Evolutionary conservation across 306 rosid genomes (phyloP).

Genomic region (Boehmeria nivea): DNA sequence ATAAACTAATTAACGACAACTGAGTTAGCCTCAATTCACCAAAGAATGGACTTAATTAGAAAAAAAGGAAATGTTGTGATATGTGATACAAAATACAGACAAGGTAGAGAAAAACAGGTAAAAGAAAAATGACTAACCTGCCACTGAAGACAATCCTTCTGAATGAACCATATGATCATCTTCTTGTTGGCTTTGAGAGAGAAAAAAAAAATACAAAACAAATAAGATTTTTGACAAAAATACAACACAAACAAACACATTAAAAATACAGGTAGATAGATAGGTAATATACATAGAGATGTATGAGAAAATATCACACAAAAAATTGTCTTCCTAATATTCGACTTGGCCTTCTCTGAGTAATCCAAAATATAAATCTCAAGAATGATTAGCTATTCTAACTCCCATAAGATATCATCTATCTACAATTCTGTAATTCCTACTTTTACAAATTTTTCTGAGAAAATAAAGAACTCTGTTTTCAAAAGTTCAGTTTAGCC

Average conservation of each 20-base stretch:
- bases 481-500: no score
- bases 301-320: background rate
- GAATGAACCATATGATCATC: constrained; percentile 44
- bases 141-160: constrained; percentile 45
- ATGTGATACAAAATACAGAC: background rate
- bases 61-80: no score
- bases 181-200: constrained; percentile 51
- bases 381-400: background rate
- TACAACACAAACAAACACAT: constrained; percentile 1
- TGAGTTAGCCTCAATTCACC: background rate
- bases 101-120: background rate
- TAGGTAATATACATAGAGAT: no score
- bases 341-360: no score
- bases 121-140: constrained; percentile 49
- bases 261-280: background rate
- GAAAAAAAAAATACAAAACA: constrained; percentile 16
- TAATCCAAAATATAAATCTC: background rate
- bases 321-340: background rate
- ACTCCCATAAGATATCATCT: no score
- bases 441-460: no score
- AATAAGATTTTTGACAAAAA: background rate
- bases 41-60: no score
- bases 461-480: no score
- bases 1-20: background rate
- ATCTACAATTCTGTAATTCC: background rate